Base-by-base conservation (phyloP, 345 rosid genomes). In the Syzygium oleosum region DNA sequence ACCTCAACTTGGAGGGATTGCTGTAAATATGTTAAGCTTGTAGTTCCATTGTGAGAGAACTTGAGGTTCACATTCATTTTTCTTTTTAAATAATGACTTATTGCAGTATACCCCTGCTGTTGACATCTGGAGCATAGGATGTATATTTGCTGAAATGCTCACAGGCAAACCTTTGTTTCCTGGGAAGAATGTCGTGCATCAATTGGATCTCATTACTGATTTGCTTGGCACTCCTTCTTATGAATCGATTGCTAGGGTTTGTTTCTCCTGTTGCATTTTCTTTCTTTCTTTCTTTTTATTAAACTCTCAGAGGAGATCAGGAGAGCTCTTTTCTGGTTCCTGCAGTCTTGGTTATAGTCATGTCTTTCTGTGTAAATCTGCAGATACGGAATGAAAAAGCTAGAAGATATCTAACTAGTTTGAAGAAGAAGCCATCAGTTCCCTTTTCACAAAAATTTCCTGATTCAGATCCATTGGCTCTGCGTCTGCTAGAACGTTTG, bases 41-140 rank as follows among this genome's bases (percentile, higher is more conserved):
- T 46, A 21, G 84, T 15, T 53, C 25, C 21, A 84, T 22, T 68
- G 27, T n/a, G 23, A 29, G 43, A 84, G 49, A 25, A 59, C 29
- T 61, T 41, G 16, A 51, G 83, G 68, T 31, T 80, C 29, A 34
- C 63, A 29, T 51, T 52, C 14, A n/a, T 61, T 85, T 38, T 38
- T 12, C 12, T 21, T 58, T 63, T 51, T 58, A 84, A 29, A 88
- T 84, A 59, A 52, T 87, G 79, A 22, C 56, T 16, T 88, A 88
- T 55, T 93, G 93, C 98, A 96, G 99, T 95, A 98, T 94, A 98
- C 99, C 14, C 99, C 99, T 68, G 98, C 99, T 55, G 95, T 96
- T 88, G 99, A 98, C 92, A 96, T 94, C 86, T 98, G 99, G 99
- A 96, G 99, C 91, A 94, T 98, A 87, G 99, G 99, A 52, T 98